These are phyloP conservation scores for Geranium incanum DNA, from an alignment of 441 rosid genomes.

Conservation along the genomic window DNA sequence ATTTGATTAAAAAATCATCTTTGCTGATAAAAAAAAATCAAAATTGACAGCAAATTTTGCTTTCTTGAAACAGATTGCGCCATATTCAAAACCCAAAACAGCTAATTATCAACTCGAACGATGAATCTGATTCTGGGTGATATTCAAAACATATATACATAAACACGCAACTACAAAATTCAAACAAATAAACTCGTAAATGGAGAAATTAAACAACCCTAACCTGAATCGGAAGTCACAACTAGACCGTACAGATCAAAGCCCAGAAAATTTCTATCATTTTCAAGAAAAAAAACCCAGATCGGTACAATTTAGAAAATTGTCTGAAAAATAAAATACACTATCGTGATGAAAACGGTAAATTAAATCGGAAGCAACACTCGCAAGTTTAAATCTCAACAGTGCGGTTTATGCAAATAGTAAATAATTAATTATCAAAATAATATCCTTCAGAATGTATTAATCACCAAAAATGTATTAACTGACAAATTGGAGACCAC, in stretches of 20 bases:
- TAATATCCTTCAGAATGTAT: not conserved
- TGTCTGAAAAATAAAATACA: not conserved
- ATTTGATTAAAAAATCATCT: no score
- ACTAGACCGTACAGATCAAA: not conserved
- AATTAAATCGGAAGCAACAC: not conserved
- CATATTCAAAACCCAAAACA: not conserved
- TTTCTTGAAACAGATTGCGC: not conserved
- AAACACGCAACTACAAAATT: not conserved
- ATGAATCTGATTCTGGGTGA: not conserved
- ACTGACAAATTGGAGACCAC: not conserved
- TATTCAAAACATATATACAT: not conserved
- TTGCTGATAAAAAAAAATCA: not conserved
- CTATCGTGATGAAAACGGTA: not conserved
- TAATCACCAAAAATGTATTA: not conserved
- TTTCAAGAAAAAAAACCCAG: not conserved
- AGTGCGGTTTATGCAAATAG: slow-evolving; percentile 4
- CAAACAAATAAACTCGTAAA: not conserved
- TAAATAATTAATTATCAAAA: not conserved
- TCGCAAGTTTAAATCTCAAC: not conserved
- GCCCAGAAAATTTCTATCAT: not conserved
- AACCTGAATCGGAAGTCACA: not conserved
- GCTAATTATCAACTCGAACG: not conserved
- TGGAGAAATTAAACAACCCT: not conserved
- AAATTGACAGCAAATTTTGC: not conserved
- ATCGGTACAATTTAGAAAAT: not conserved